These are phyloP conservation scores for Gyromitra esculenta DNA, from an alignment of 2,329 filamentous ascomycete genomes.

Conservation along the genomic window DNA sequence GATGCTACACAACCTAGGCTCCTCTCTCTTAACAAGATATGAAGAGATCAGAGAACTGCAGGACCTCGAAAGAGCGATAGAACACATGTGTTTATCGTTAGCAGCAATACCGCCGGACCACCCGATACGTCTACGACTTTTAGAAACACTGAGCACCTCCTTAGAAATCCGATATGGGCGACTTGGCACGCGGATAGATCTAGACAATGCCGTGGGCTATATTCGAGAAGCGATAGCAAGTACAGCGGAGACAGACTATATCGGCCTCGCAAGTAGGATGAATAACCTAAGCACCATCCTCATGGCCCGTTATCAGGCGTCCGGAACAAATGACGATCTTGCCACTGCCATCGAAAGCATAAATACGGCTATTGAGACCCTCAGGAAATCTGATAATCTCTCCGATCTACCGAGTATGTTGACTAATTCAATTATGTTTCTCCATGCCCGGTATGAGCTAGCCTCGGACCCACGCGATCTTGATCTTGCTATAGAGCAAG, in stretches of 20 bases:
- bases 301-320: not conserved
- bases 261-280: not conserved
- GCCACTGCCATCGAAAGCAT: not conserved
- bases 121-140: not conserved
- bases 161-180: constrained; percentile 9
- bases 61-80: constrained; percentile 18
- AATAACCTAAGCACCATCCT: constrained; percentile 19
- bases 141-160: not conserved
- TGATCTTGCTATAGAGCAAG: not conserved
- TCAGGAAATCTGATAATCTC: not conserved
- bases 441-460: constrained; percentile 17
- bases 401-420: constrained; percentile 1
- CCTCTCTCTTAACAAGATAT: constrained; percentile 4
- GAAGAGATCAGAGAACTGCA: not conserved
- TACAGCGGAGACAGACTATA: not conserved
- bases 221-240: not conserved
- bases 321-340: not conserved
- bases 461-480: constrained; percentile 1
- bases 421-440: constrained; percentile 8
- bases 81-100: not conserved
- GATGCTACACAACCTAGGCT: constrained; percentile 13
- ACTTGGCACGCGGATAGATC: constrained; percentile 1
- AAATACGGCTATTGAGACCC: not conserved
- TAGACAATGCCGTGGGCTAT: constrained; percentile 1
- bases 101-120: not conserved